phyloP scores from a whole-genome alignment of 1,139 yeast species.

The Yamadazyma diospyri region DNA sequence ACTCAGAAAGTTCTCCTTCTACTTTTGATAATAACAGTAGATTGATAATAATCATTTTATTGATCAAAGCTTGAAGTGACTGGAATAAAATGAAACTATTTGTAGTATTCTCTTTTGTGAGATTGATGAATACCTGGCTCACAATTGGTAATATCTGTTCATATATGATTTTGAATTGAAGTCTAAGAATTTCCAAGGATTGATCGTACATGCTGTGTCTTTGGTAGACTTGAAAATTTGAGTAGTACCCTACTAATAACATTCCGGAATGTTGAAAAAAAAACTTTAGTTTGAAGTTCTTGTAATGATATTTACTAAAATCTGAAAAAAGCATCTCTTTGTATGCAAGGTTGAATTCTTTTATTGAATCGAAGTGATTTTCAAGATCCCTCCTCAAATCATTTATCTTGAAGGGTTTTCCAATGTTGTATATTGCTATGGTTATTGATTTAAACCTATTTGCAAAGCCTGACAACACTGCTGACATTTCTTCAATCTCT shows the following conservation, averaged over 20 bases:
- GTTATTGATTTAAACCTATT: neutral
- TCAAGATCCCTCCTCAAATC: slow-evolving; percentile 2
- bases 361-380: slow-evolving; percentile 2
- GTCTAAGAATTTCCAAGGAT: slow-evolving; percentile 1
- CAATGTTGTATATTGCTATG: neutral
- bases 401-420: slow-evolving; percentile 2
- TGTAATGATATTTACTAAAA: slow-evolving; percentile 4
- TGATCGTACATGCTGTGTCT: neutral
- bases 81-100: slow-evolving; percentile 23
- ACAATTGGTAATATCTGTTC: slow-evolving; percentile 5
- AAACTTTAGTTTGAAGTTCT: slow-evolving; percentile 6
- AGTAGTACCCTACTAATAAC: slow-evolving; percentile 3
- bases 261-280: slow-evolving; percentile 4
- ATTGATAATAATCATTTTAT: slow-evolving; percentile 23
- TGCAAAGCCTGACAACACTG: slow-evolving; percentile 4
- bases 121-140: slow-evolving; percentile 4
- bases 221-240: slow-evolving; percentile 1
- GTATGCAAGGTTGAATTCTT: slow-evolving; percentile 1
- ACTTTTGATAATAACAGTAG: slow-evolving; percentile 7
- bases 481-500: slow-evolving; percentile 24
- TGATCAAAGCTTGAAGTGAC: slow-evolving; percentile 18
- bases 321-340: neutral
- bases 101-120: slow-evolving; percentile 17
- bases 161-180: slow-evolving; percentile 2
- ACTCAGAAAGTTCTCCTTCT: slow-evolving; percentile 12